Base-by-base conservation (phyloP, 345 rosid species). In the Linum trigynum region DNA sequence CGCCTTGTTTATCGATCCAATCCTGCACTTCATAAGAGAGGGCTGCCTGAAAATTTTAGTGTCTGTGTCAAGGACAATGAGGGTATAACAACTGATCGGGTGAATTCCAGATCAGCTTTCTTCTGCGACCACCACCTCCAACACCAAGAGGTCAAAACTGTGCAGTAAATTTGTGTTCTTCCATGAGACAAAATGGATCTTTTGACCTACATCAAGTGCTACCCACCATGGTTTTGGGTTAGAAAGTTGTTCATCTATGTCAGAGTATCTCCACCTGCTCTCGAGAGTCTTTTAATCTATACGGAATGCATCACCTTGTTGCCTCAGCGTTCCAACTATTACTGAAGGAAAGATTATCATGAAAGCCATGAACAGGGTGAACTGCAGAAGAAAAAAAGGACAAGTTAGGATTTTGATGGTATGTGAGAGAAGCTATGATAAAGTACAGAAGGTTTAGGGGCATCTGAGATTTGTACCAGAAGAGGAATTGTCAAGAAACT, bases 401-500 rank as follows among this genome's bases (percentile, higher is more conserved):
- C 41, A 61, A 60, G 59, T 39, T 10, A 55, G 50, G 48, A 58
- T 41, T 45, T 66, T 3, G 69, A 64, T 35, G 50, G 62, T 70
- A 15, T 9, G 11, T 14, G 53, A 10, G 53, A 10, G 53, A 9
- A 48, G 53, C 12, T 48, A 48, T 1, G 23, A 68, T n/a, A 43
- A 39, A 36, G 67, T 41, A 48, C 12, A 48, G 38, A 3, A 62
- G 32, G 59, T 61, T 12, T 1, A 4, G 32, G 48, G 38, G 35
- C 16, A 48, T 45, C 7, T 40, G 42, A 42, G 42, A 71, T 38
- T 23, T 23, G 2, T 86, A 92, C 98, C 92, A 92, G 85, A 71
- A 92, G 97, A 68, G 98, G 98, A 66, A 92, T 83, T 71, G 97
- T 83, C 86, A 92, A 77, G 81, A 92, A 83, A 50, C 98, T 80